Evolutionary conservation across 192 early-diverging fungal species (phyloP).

Genomic region (Funneliformis geosporum): DNA sequence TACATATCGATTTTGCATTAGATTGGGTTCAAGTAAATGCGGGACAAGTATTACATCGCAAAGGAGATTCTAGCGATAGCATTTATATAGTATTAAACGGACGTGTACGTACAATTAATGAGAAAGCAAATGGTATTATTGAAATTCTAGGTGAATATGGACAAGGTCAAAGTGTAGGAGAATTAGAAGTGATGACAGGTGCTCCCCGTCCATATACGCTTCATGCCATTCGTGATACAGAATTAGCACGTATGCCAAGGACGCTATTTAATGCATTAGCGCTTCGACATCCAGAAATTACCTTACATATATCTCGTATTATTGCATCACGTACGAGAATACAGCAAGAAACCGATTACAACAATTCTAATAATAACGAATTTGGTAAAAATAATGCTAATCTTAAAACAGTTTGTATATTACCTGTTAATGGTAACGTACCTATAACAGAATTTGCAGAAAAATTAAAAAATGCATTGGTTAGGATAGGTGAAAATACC

Average conservation of each 20-base stretch:
- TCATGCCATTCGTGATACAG: constrained; percentile 97
- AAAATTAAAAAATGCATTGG: constrained; percentile 72
- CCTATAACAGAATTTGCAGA: constrained; percentile 89
- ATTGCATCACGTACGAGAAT: constrained; percentile 72
- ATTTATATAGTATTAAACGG: constrained; percentile 94
- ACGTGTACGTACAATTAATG: constrained; percentile 83
- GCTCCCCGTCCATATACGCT: constrained; percentile 77
- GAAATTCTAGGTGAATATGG: constrained; percentile 92
- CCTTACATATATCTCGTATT: constrained; percentile 86
- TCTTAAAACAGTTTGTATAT: constrained; percentile 90
- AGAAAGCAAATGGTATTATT: constrained; percentile 63
- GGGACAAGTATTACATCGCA: constrained; percentile 88
- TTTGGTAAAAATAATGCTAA: constrained; percentile 87
- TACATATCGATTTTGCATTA: constrained; percentile 80
- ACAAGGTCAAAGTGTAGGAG: constrained; percentile 94
- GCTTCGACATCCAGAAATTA: constrained; percentile 85
- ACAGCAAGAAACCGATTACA: constrained; percentile 41
- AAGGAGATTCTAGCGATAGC: constrained; percentile 83
- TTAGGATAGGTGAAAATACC: constrained; percentile 67
- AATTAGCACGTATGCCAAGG: constrained; percentile 93
- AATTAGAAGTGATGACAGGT: constrained; percentile 84
- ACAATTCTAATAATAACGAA: constrained; percentile 37
- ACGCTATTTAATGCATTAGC: constrained; percentile 93
- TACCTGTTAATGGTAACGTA: constrained; percentile 82
- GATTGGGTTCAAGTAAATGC: constrained; percentile 96